Percentiles rank a stretch among this genome's conserved stretches.
phyloP scores from a whole-genome alignment of 345 rosid species.

The Gossypioides kirkii region DNA sequence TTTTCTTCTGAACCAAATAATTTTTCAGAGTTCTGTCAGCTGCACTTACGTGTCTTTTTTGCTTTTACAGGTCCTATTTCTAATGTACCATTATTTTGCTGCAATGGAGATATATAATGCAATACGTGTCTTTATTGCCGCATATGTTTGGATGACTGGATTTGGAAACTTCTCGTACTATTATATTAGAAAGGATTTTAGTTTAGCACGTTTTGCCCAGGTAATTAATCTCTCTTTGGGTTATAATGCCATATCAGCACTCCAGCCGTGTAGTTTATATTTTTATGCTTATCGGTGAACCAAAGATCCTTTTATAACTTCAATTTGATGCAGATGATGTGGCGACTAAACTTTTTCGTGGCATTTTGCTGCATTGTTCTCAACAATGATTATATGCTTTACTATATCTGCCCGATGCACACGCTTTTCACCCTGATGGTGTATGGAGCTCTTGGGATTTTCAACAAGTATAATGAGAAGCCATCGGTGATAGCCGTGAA shows the following conservation, averaged over 20 bases:
- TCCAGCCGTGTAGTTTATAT: slow-evolving; percentile 1
- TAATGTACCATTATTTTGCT: slow-evolving; percentile 40
- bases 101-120: slow-evolving; percentile 79
- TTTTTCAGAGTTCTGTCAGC: neutral
- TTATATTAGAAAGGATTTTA: slow-evolving; percentile 92
- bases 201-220: slow-evolving; percentile 88
- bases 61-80: slow-evolving; percentile 73
- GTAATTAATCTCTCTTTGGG: slow-evolving; percentile 30
- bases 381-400: slow-evolving; percentile 89
- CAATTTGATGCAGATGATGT: slow-evolving; percentile 87
- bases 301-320: slow-evolving; percentile 1
- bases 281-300: neutral
- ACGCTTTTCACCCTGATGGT: slow-evolving; percentile 95
- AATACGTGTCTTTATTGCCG: slow-evolving; percentile 67
- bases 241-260: neutral
- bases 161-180: slow-evolving; percentile 96
- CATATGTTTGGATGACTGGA: slow-evolving; percentile 29
- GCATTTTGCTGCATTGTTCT: slow-evolving; percentile 86
- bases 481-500: slow-evolving; percentile 83
- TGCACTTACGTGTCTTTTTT: slow-evolving; percentile 12
- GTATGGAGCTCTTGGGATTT: slow-evolving; percentile 85
- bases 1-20: neutral
- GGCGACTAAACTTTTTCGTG: slow-evolving; percentile 95
- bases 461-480: slow-evolving; percentile 77
- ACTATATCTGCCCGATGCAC: slow-evolving; percentile 98